Base-by-base conservation (phyloP, 2,329 filamentous ascomycete species). In the Stagonosporopsis chrysanthemi region DNA sequence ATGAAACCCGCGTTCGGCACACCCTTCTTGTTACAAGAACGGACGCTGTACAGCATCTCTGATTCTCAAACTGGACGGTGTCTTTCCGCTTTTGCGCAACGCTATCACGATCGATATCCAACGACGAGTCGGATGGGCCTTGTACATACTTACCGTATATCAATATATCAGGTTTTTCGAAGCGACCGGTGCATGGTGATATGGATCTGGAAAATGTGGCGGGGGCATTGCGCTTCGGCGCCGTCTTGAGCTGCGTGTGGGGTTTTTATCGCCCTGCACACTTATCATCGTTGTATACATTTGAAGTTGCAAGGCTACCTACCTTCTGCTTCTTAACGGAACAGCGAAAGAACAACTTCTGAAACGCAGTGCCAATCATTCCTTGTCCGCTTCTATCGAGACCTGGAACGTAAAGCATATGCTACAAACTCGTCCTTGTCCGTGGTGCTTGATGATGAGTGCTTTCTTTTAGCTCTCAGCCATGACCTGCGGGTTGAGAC, bases 1-100 rank as follows among this genome's bases (percentile, higher is more conserved):
- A 86, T 99, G 95, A 98, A 88, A 92, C 92, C 85, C 89, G 95
- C 92, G 95, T 97, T 90, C 92, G 94, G 91, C 95, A 97, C 94
- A 97, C 84, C 80, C 85, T 88, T 90, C 94, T 97, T 98, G 92
- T 97, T 96, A 91, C 86, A 82, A 81, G 85, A 65, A 91, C 93
- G 94, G 88, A 97, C 94, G 95, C 93, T 87, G 91, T 89, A 90
- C 88, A 90, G 92, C 89, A 96, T 90, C 91, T 97, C 94, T 98
- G 94, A 98, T 72, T 76, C 77, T 78, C 79, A 77, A 69, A 83
- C 86, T 87, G 85, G 84, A 83, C 83, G 81, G 78, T 73, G 71
- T 78, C 60, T 47, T 40, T 17, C 23, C 41, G 38, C 52, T 35
- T 31, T 40, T 35, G 39, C 42, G 58, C 50, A 57, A 55, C 36